Conservation (phyloP, 495 filamentous ascomycete genomes). For the Parathielavia hyrcaniae region DNA sequence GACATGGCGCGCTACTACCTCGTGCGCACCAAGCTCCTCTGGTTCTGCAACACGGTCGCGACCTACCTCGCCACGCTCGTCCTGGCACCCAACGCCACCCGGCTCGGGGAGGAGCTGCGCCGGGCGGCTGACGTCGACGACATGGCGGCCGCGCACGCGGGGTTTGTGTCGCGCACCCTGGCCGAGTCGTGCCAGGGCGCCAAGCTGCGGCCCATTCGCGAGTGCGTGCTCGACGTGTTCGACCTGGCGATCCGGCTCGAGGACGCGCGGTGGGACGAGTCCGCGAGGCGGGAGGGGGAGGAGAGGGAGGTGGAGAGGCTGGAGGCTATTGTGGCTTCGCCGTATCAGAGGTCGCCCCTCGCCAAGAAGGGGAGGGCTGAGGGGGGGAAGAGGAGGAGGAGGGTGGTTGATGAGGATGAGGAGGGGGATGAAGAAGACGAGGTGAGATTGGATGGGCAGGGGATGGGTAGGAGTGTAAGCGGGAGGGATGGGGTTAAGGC, state of each 20-base stretch:
- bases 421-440: constrained; percentile 30
- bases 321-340: constrained; percentile 28
- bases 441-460: not conserved
- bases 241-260: constrained; percentile 50
- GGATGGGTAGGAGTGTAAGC: not conserved
- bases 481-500: constrained; percentile 23
- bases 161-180: constrained; percentile 55
- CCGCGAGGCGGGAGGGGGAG: constrained; percentile 36
- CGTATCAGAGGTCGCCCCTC: constrained; percentile 13
- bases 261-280: constrained; percentile 39
- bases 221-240: constrained; percentile 60
- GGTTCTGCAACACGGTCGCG: constrained; percentile 69
- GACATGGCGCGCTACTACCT: constrained; percentile 49
- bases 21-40: constrained; percentile 67
- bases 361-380: constrained; percentile 13
- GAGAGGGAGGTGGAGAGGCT: constrained; percentile 35
- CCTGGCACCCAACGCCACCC: constrained; percentile 49
- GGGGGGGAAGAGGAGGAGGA: constrained; percentile 11
- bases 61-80: constrained; percentile 70
- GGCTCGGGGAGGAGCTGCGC: constrained; percentile 49
- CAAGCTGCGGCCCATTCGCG: constrained; percentile 57
- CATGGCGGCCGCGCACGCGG: constrained; percentile 66
- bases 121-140: constrained; percentile 68
- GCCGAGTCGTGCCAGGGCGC: constrained; percentile 60
- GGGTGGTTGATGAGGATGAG: constrained; percentile 29